Conservation (phyloP, 1,284 basidiomycete species). For the Polyporus tsugae region DNA sequence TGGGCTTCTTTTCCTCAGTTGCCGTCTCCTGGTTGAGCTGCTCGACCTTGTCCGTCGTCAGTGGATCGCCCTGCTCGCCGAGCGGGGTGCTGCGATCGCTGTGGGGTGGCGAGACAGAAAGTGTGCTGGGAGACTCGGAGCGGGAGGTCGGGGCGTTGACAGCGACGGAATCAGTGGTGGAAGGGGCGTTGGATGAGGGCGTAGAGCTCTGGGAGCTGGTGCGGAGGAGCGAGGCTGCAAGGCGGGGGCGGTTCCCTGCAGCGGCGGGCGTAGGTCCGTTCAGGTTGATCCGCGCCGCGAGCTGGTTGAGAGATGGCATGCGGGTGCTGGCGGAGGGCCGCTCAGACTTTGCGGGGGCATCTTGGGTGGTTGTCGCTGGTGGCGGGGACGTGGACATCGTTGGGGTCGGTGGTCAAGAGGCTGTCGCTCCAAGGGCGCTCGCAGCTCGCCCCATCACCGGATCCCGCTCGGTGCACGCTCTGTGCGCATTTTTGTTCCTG, state of each 20-base stretch:
- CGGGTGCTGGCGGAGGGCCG: conserved; percentile 47
- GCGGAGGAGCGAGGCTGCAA: conserved; percentile 76
- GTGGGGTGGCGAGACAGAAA: conserved; percentile 57
- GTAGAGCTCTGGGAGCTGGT: conserved; percentile 62
- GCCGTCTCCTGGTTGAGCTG: conserved; percentile 36
- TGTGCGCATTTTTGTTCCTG: conserved; percentile 8
- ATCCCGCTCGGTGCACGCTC: conserved; percentile 17
- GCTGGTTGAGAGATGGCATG: conserved; percentile 80
- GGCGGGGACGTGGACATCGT: conserved; percentile 42
- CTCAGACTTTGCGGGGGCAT: conserved; percentile 50
- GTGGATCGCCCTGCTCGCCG: conserved; percentile 52
- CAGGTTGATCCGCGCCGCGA: conserved; percentile 76
- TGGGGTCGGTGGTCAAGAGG: conserved; percentile 27
- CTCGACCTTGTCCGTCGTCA: conserved; percentile 53
- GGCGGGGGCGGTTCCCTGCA: conserved; percentile 64
- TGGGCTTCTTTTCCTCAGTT: conserved; percentile 41
- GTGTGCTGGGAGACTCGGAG: conserved; percentile 58
- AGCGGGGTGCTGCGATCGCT: conserved; percentile 45
- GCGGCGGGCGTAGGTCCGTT: conserved; percentile 48
- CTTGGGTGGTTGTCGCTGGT: conserved; percentile 33
- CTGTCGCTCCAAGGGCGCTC: conserved; percentile 2
- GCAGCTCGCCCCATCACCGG: conserved; percentile 21
- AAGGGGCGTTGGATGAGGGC: conserved; percentile 38
- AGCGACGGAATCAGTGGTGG: conserved; percentile 66
- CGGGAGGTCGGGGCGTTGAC: conserved; percentile 72